Conservation (phyloP, 768 basidiomycete genomes). For the Hygrocybe coccinea region DNA sequence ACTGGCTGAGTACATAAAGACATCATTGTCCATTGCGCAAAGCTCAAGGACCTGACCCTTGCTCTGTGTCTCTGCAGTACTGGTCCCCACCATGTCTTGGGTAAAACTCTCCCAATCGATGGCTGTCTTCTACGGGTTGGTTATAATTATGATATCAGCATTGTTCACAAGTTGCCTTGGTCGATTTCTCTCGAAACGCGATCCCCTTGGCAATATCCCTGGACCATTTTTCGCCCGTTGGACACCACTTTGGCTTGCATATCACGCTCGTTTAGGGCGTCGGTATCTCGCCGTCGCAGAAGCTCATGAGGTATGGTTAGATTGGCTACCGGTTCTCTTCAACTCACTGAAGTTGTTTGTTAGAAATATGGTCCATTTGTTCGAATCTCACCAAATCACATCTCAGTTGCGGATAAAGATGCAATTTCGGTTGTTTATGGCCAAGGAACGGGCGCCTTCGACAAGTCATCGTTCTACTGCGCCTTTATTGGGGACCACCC, state of each 20-base stretch:
- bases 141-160: constrained; percentile 2
- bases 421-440: constrained; percentile 28
- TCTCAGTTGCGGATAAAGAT: constrained; percentile 28
- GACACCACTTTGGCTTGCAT: constrained; percentile 31
- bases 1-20: too few species aligned
- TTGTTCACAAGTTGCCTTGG: constrained; percentile 3
- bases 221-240: constrained; percentile 29
- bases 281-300: constrained; percentile 28
- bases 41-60: too few species aligned
- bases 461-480: constrained; percentile 30
- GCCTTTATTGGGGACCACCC: constrained; percentile 27
- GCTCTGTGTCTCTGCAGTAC: too few species aligned
- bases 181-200: constrained; percentile 4
- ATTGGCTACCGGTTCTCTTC: background rate
- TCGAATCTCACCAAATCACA: constrained; percentile 30
- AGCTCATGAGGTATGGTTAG: constrained; percentile 21
- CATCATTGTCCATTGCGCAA: too few species aligned
- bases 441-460: constrained; percentile 27
- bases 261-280: constrained; percentile 25
- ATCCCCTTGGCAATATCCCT: constrained; percentile 20
- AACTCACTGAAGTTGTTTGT: too few species aligned
- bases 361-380: constrained; percentile 29
- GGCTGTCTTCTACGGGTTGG: background rate
- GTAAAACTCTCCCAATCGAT: background rate
- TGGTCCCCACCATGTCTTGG: background rate